Base-by-base conservation (phyloP, 2,329 filamentous ascomycete species). In the Penicillium sp. region DNA sequence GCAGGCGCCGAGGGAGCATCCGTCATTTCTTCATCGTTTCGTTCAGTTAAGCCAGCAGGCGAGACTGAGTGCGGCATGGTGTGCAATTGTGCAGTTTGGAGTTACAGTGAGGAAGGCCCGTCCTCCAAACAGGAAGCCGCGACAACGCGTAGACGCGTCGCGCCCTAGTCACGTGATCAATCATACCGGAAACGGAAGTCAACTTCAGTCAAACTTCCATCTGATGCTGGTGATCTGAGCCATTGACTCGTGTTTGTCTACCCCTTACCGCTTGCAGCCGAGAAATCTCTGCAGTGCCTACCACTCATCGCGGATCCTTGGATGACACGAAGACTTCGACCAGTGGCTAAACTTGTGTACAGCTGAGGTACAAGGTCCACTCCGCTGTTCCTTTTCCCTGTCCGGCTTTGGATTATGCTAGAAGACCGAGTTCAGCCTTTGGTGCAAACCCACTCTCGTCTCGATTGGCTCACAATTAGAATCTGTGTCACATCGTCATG, bases 21-120 rank as follows among this genome's bases (percentile, higher is more conserved):
- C n/a, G 73, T 69, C 10, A 69, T 70, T 4, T 70, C 69, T 35
- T 68, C 65, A 24, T 67, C 64, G 9, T 64, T 63, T 14, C 62
- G 63, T 9, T 67, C 60, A 16, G 69, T 65, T 2, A 74, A 72
- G 20, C 53, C 79, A 31, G 53, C 47, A 3, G 63, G 53, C 20
- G 63, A 60, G 27, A 65, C 51, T 18, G 68, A 68, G 51, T 71
- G 68, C 47, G 68, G 68, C 69, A 71, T 71, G 34, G 24, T 52
- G 40, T 44, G 32, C 22, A 26, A 41, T 41, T 20, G 16, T 2
- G 16, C 31, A 11, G 8, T 8, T 18, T 18, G 26, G 32, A 28
- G 27, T 43, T 40, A 23, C 35, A 29, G 24, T 38, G 23, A 31
- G 24, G 36, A 38, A 29, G 37, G 27, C 62, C 56, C 56, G 59